Conservation (phyloP, 495 filamentous ascomycete genomes). For the Daldinia childiae region DNA sequence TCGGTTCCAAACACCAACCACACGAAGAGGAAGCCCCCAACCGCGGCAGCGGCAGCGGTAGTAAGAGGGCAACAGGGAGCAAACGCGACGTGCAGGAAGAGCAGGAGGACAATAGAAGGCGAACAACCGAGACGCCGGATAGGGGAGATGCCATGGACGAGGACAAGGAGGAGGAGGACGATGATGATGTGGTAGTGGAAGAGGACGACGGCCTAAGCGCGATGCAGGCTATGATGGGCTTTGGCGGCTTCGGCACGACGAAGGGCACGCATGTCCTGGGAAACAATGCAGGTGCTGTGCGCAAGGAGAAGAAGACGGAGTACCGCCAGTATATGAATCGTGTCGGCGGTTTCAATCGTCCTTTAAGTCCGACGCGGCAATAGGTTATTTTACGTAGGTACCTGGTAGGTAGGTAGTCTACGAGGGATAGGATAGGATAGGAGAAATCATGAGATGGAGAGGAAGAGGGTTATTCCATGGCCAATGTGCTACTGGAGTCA, state of each 20-base stretch:
- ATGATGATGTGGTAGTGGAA: conserved; percentile 58
- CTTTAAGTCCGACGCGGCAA: conserved; percentile 67
- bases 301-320: conserved; percentile 95
- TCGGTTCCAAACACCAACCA: conserved; percentile 13
- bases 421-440: not conserved
- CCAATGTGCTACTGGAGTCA: not conserved
- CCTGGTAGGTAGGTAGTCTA: not conserved
- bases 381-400: not conserved
- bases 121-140: conserved; percentile 37
- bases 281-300: conserved; percentile 83
- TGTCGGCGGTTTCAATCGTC: conserved; percentile 93
- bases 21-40: conserved; percentile 47
- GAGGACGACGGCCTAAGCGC: conserved; percentile 74
- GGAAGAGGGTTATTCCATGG: not conserved
- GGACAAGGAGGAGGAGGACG: conserved; percentile 51
- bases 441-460: not conserved
- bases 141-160: conserved; percentile 58
- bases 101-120: conserved; percentile 35
- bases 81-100: conserved; percentile 24
- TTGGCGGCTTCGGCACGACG: conserved; percentile 83
- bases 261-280: conserved; percentile 91
- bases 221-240: conserved; percentile 90
- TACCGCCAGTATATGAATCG: conserved; percentile 99
- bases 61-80: conserved; percentile 44
- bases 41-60: conserved; percentile 46